Conservation (phyloP, 176 grass and related monocot species). For the Oryza glaberrima region DNA sequence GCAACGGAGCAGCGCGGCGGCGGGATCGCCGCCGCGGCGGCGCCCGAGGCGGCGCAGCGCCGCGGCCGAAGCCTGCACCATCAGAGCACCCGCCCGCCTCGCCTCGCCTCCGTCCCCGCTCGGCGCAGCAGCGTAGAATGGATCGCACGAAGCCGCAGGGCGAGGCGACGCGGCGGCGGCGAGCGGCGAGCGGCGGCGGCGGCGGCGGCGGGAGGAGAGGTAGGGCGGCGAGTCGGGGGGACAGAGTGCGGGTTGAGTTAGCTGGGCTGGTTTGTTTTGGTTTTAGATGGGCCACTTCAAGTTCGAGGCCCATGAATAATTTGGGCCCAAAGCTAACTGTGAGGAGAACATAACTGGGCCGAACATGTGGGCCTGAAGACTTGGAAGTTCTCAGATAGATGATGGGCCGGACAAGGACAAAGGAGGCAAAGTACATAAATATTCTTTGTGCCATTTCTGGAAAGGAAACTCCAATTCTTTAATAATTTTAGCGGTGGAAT, state of each 20-base stretch:
- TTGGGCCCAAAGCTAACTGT: too few relatives aligned
- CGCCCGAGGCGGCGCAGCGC: conserved; percentile 46
- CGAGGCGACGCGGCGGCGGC: neutral
- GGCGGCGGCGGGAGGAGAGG: conserved; percentile 3
- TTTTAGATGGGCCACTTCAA: neutral
- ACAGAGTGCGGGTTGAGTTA: neutral
- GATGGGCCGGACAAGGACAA: too few relatives aligned
- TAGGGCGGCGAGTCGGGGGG: conserved; percentile 10
- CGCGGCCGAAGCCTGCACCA: conserved; percentile 39
- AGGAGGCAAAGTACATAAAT: too few relatives aligned
- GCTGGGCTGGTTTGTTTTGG: neutral
- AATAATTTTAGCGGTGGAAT: too few relatives aligned
- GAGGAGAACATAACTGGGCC: too few relatives aligned
- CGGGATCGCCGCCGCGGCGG: neutral
- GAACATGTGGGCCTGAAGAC: too few relatives aligned
- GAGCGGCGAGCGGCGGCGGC: neutral
- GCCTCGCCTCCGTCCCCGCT: neutral
- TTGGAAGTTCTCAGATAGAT: too few relatives aligned
- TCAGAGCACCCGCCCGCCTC: neutral
- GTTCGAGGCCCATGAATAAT: neutral
- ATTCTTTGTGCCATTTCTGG: too few relatives aligned
- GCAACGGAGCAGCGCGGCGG: neutral
- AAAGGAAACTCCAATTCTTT: too few relatives aligned
- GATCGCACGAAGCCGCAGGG: neutral
- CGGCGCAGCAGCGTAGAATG: neutral